Evolutionary conservation across 2,329 filamentous ascomycete genomes (phyloP).

Genomic region (Westerdykella aurantiaca): DNA sequence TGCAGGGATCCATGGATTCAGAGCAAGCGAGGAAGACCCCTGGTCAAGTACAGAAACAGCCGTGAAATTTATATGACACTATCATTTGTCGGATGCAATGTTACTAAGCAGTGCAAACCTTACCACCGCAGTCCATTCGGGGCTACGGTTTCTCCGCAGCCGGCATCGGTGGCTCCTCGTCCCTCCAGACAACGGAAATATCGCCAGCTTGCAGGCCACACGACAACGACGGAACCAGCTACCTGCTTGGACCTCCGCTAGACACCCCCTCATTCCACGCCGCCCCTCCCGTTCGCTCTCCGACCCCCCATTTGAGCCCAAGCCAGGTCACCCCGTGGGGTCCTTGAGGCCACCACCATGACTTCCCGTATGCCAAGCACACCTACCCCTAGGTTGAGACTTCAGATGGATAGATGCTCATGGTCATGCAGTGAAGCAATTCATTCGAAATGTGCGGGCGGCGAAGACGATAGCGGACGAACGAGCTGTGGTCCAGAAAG

Average conservation of each 20-base stretch:
- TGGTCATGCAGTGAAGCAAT: slow-evolving; percentile 77
- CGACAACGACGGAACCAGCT: neutral
- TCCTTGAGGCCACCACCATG: slow-evolving; percentile 49
- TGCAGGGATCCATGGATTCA: no score
- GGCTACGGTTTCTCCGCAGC: neutral
- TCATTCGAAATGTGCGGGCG: slow-evolving; percentile 97
- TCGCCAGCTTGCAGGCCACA: neutral
- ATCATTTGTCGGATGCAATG: no score
- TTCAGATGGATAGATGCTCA: slow-evolving; percentile 19
- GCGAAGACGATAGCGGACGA: slow-evolving; percentile 99
- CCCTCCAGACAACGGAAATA: neutral
- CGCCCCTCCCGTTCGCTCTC: neutral
- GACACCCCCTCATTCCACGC: slow-evolving; percentile 4
- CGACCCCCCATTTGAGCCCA: slow-evolving; percentile 8
- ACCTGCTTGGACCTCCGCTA: neutral
- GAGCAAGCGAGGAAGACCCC: no score
- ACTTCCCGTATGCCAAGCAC: slow-evolving; percentile 49
- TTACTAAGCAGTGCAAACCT: no score
- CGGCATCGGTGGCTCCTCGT: neutral
- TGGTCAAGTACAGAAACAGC: no score
- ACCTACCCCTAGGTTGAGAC: slow-evolving; percentile 12
- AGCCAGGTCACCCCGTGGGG: slow-evolving; percentile 39
- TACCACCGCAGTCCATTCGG: no score
- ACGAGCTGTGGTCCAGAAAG: slow-evolving; percentile 95
- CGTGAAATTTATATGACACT: no score